Conservation (phyloP, 140 eudicot species). For the Ambrosia hybrid region DNA sequence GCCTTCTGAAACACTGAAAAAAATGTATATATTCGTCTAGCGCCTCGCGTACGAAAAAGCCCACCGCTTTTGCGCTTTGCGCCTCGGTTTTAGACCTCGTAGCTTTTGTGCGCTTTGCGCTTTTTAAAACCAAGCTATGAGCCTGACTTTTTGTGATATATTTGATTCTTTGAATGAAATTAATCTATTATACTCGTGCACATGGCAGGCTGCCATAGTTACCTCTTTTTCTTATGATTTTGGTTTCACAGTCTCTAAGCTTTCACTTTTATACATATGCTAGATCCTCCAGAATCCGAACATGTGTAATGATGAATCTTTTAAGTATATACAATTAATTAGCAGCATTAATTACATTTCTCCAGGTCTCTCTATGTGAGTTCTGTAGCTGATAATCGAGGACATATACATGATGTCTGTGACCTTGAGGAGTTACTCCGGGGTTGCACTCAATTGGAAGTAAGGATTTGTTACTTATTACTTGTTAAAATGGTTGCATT, state of each 20-base stretch:
- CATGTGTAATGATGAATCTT: conserved; percentile 8
- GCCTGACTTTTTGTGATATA: not conserved
- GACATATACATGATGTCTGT: conserved; percentile 71
- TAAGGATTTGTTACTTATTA: conserved; percentile 49
- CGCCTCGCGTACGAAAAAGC: too few species aligned
- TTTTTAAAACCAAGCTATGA: too few species aligned
- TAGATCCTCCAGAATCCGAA: conserved; percentile 22
- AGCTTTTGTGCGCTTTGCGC: too few species aligned
- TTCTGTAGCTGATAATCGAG: conserved; percentile 94
- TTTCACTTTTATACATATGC: conserved; percentile 10
- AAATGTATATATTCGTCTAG: too few species aligned
- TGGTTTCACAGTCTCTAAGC: conserved; percentile 11
- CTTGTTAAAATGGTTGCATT: conserved; percentile 15
- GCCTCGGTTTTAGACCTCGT: too few species aligned
- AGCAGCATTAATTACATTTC: conserved; percentile 40
- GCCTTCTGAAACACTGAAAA: too few species aligned
- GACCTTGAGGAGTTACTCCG: conserved; percentile 91
- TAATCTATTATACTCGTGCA: not conserved
- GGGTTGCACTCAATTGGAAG: conserved; percentile 98
- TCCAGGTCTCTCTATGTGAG: conserved; percentile 90
- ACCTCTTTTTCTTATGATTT: conserved; percentile 21
- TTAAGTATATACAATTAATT: conserved; percentile 29
- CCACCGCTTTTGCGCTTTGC: too few species aligned
- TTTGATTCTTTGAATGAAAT: conserved; percentile 1
- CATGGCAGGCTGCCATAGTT: conserved; percentile 1